Base-by-base conservation (phyloP, 306 rosid species). In the Bauhinia variegata region DNA sequence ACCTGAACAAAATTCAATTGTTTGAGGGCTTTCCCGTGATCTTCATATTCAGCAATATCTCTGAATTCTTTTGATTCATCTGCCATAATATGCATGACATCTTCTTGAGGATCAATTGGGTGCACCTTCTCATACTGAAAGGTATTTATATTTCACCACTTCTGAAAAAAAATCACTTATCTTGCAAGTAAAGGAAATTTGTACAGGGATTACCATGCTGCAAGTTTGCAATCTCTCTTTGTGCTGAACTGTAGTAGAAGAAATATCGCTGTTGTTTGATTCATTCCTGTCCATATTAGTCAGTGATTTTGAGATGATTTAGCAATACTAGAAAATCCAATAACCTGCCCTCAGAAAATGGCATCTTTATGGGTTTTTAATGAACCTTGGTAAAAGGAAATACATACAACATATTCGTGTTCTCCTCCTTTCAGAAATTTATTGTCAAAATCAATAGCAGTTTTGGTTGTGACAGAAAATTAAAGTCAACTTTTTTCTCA, bases 91-190 rank as follows among this genome's bases (percentile, higher is more conserved):
- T 61, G 50, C 47, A 41, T 73, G 67, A 37, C 68, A 66, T 66
- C 67, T 11, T 71, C 69, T 44, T 77, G 83, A 67, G 58, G 67
- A 58, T 82, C 86, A 72, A 84, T 66, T 49, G 83, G 85, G 65
- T 82, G 88, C 58, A 88, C 74, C 75, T 75, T 86, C 68, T 71
- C 83, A 88, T 71, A 74, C 91, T 84, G 80, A 63, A 73, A 54
- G 33, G 44, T 60, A 63, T 64, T 31, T 61, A 79, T 41, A 47
- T 19, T 63, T 70, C 41, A 71, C 33, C 66, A 59, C 8, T 57
- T 58, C 18, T 14, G 11, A 46, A 46, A 60, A 60, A 39, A 70
- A 63, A 61, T 62, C 49, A 57, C 63, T 46, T 30, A n/a, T 60
- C 23, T 49, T 46, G 60, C 43, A 33, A 60, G 31, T 34, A 16